Base-by-base conservation (phyloP, 768 basidiomycete genomes). In the Saitozyma sp. region DNA sequence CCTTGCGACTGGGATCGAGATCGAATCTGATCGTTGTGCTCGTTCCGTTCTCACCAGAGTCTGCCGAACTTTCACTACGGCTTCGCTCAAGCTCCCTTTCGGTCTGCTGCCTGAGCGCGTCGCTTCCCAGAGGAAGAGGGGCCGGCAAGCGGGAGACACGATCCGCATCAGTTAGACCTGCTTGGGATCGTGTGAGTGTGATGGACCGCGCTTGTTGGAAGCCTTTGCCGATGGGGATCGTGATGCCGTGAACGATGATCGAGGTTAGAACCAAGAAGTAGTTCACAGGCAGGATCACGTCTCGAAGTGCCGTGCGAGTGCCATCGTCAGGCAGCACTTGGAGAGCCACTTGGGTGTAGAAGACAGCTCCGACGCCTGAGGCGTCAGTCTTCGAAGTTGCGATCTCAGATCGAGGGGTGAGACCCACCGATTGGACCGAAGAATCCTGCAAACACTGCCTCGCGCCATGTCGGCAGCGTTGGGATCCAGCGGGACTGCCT, bases 291-390 rank as follows among this genome's bases (percentile, higher is more conserved):
- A 80, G 71, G 50, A 75, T 53, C 13, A 57, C 61, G 53, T 68
- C 46, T 19, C 78, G 69, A 0, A 80, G 65, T 9, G 68, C 68
- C 8, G 58, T 62, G 7, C 77, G 66, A 14, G 64, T 63, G 9
- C 60, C 62, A 8, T 79, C 74, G 16, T 76, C 77, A 1, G 82
- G 81, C 0, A 82, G 42, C 3, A 56, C 43, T 5, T 79, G 64
- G 1, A 80, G 64, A 0, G 81, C 81, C 3, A 81, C 76, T 50
- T 80, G 73, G 16, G 76, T 72, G 57, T 82, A 82, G 65, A 80
- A 80, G 17, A 80, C 62, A 1, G 70, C 67, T 6, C 66, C 59
- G 16, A 77, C 69, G 9, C 69, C 63, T 61, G 43, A 38, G 14
- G 16, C n/a, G 42, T 53, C 10, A 48, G 59, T 48, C 3, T 29